Conservation (phyloP, 257 asterid species). For the Rubia yunnanensis region DNA sequence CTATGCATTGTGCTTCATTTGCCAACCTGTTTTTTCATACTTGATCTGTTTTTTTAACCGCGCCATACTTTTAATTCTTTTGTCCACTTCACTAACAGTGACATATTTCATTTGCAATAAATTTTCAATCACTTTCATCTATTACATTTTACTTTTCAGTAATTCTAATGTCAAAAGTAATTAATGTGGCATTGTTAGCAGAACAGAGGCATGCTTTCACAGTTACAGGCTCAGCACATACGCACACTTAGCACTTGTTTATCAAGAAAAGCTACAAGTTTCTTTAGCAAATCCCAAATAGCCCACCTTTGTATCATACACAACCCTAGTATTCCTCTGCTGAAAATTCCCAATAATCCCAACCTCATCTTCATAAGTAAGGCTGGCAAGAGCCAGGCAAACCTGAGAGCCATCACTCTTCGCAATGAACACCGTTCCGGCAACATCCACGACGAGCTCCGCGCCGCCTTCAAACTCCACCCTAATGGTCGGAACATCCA, state of each 20-base stretch:
- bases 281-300: slow-evolving; percentile 79
- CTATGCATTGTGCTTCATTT: background rate
- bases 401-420: slow-evolving; percentile 73
- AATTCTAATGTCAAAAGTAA: no score
- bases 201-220: no score
- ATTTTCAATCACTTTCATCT: no score
- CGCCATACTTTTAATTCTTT: no score
- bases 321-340: slow-evolving; percentile 72
- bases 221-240: background rate
- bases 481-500: slow-evolving; percentile 49
- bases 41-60: no score
- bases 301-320: slow-evolving; percentile 58
- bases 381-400: slow-evolving; percentile 87
- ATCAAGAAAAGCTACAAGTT: slow-evolving; percentile 47
- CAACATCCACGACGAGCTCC: slow-evolving; percentile 58
- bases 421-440: slow-evolving; percentile 60
- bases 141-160: no score
- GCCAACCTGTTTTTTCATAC: background rate
- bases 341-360: slow-evolving; percentile 90
- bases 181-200: no score
- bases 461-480: slow-evolving; percentile 60
- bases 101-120: no score
- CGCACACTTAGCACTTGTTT: background rate
- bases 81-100: no score
- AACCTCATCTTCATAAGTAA: slow-evolving; percentile 49